Evolutionary conservation across 2,329 filamentous ascomycete genomes (phyloP).

Genomic region (Cercospora zeina): DNA sequence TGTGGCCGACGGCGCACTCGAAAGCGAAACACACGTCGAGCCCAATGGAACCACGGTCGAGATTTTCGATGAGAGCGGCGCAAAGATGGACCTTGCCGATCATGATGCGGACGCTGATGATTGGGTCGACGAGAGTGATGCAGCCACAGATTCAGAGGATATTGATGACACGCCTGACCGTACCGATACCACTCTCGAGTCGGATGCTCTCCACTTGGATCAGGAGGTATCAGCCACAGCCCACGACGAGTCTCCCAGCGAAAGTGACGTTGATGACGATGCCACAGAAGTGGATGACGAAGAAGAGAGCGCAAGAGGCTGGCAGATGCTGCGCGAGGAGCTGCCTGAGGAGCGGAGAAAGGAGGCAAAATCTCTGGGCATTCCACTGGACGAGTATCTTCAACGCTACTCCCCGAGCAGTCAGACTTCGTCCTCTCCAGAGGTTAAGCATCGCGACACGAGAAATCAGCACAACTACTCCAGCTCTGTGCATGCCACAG

Average conservation of each 20-base stretch:
- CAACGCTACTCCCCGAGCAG: slow-evolving; percentile 10
- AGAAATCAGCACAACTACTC: not conserved
- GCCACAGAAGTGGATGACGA: slow-evolving; percentile 28
- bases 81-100: slow-evolving; percentile 20
- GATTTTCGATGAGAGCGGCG: slow-evolving; percentile 34
- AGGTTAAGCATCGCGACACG: not conserved
- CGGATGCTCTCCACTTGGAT: no score
- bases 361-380: slow-evolving; percentile 13
- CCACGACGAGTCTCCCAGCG: not conserved
- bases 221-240: not conserved
- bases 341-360: slow-evolving; percentile 11
- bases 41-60: slow-evolving; percentile 32
- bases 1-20: not conserved
- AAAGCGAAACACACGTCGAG: slow-evolving; percentile 14
- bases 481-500: not conserved
- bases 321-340: slow-evolving; percentile 15
- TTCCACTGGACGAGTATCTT: slow-evolving; percentile 14
- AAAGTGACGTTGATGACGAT: slow-evolving; percentile 7
- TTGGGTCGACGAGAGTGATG: slow-evolving; percentile 32
- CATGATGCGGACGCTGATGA: slow-evolving; percentile 29
- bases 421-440: not conserved
- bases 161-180: not conserved
- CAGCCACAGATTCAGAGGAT: not conserved
- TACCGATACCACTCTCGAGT: not conserved
- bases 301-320: slow-evolving; percentile 15